Conservation (phyloP, 495 filamentous ascomycete species). For the Penicillium angulare region DNA sequence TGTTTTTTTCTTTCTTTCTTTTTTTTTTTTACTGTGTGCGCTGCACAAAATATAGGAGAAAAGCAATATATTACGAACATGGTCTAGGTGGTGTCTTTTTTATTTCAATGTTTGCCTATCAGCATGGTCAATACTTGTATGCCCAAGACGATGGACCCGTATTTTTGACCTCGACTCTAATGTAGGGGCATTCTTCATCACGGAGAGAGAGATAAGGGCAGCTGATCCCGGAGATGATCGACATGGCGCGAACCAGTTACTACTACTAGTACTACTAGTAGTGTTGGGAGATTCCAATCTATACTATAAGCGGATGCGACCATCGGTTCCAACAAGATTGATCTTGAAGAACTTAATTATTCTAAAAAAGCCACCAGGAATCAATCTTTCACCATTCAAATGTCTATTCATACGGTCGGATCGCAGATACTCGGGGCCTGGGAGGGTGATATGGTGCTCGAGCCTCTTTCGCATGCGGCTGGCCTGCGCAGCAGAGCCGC, state of each 20-base stretch:
- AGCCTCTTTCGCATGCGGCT: slow-evolving; percentile 1
- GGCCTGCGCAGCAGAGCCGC: slow-evolving; percentile 16
- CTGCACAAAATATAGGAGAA: background rate
- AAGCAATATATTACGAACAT: too few species aligned
- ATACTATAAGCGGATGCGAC: too few species aligned
- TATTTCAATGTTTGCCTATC: too few species aligned
- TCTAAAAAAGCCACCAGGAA: too few species aligned
- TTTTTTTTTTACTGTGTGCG: background rate
- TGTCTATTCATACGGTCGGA: too few species aligned
- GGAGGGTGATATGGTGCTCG: background rate
- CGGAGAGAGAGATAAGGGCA: background rate
- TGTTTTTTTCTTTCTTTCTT: background rate
- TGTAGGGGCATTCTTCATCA: background rate
- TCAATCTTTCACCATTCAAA: too few species aligned
- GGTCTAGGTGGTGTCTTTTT: too few species aligned
- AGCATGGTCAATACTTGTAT: too few species aligned
- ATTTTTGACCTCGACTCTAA: background rate
- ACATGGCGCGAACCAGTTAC: background rate
- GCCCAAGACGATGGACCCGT: too few species aligned
- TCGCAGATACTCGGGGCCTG: background rate
- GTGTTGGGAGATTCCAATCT: too few species aligned
- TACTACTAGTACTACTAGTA: background rate
- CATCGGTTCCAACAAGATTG: too few species aligned
- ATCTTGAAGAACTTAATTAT: too few species aligned
- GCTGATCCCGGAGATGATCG: background rate